Evolutionary conservation across 2,329 filamentous ascomycete genomes (phyloP), one percentile per base, ranked within the genome.

Genomic region (Stachybotrys chlorohalonatus): DNA sequence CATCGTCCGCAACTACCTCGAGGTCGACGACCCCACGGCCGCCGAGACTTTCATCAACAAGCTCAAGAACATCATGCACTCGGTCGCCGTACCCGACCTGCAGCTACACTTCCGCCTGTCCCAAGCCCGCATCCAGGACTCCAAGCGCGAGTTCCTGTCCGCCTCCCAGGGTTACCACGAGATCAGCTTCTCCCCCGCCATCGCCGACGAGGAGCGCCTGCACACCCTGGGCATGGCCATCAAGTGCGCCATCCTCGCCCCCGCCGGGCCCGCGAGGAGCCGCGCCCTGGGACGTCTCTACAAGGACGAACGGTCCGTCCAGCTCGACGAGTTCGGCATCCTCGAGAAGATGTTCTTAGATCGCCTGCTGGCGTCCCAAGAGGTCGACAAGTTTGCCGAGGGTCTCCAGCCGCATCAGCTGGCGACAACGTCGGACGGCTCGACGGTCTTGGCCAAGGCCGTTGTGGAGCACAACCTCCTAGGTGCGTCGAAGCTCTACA

Each of bases 301-400:
- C 80, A 96, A 95, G 71, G 94, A 99, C 70, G 94, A 97, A 60
- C 83, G 94, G 32, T 81, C 89, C 0, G 76, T 78, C 4, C 82
- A 85, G 52, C 81, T 94, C 2, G 82, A 86, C 36, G 90, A 97
- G 72, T 93, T 88, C 66, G 78, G 84, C 51, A 96, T 99, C 53
- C 76, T 99, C 13, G 94, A 97, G 75, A 97, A 97, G 77, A 97
- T 99, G 83, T 96, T 95, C 70, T 79, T 97, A 51, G 90, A 97
- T 70, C 84, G 92, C 6, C 77, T 99, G 4, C 78, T 99, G 51
- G 82, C 83, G 1, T 83, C 87, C 0, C 81, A 78, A n/a, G 94
- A 99, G 73, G 90, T 96, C 47, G 83, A 85, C 45, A 85, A 89
- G 54, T 99, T 99, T 66, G 87, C 92, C 0, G 78, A 87, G 62